Base-by-base conservation (phyloP, 805 yeast species). In the Wickerhamomyces queroliae region DNA sequence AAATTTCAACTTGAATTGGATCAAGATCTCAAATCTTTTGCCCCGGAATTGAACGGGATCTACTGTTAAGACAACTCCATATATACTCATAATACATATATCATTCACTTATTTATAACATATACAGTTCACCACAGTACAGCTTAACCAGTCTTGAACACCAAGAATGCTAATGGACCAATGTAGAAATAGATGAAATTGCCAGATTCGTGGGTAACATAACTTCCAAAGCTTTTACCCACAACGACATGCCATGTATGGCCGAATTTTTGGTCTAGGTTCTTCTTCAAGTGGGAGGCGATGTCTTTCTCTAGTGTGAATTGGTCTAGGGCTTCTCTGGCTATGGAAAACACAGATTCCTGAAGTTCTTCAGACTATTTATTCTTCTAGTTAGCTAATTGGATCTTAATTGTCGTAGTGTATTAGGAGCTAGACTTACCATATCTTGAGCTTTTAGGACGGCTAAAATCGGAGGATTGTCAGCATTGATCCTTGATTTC, bases 201-300 rank as follows among this genome's bases (percentile, higher is more conserved):
- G 1, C 89, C 90, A 48, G 77, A 77, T 59, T 83, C 86, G 54
- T 85, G 93, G 11, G 90, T 80, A 16, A 85, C 88, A 55, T 80
- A 83, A 36, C 83, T 74, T 4, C 93, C 91, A 60, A 84, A 85
- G 50, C 79, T 80, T 58, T 76, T 80, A 10, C 93, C 95, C 38
- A 83, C 89, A 36, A 85, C 72, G 3, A 82, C 86, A 56, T 85
- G 91, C 95, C 93, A 85, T 29, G 86, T 76, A 22, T 78, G 72
- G 0, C 90, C 91, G 43, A 69, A 74, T 34, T 67, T 59, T 35
- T 71, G 69, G 55, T 84, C 93, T 59, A 83, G 59, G 36, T 69
- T 68, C 49, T 80, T 80, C 63, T 84, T 85, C 44, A 83, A 60
- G 39, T 62, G 66, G 0, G 79, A 70, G 13, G 93, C 90, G 27